Base-by-base conservation (phyloP, 345 rosid species). In the Citrus medica region DNA sequence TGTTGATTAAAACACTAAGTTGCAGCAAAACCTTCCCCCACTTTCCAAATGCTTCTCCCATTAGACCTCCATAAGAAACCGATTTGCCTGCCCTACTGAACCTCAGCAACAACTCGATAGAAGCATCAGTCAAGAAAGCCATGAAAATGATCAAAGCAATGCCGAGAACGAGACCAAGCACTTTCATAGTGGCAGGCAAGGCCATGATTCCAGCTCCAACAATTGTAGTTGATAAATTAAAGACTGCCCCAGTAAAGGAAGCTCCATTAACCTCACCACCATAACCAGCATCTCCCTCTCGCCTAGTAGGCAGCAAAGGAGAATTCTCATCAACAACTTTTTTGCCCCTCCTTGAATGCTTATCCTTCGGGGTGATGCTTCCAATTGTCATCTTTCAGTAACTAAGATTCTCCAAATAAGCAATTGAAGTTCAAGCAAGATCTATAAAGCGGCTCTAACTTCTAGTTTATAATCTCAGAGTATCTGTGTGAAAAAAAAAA, bases 131-230 rank as follows among this genome's bases (percentile, higher is more conserved):
- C 83, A 96, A 86, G 89, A 92, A 89, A 42, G 98, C 98, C 94
- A 90, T 87, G 46, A 96, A 82, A 73, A 92, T 30, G 71, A 96
- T 92, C 88, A 89, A 82, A 2, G 77, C 86, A 74, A 94, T 71
- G 69, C 98, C 98, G 58, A 88, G 91, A 28, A 85, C 67, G 53
- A 96, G 90, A 42, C 98, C 98, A 53, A 96, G 84, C 69, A 90
- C 93, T 80, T 91, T 96, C 95, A 94, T 87, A 62, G 97, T 92
- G 5, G 98, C 99, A 51, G 99, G 99, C 82, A 96, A 81, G 70
- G 99, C 92, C 99, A 96, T 96, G 74, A 96, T 94, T 27, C 98
- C 99, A 33, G 99, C 99, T 76, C 98, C 98, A 76, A 94, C 90
- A 69, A 94, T 81, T 4, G 98, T 94, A 13, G 98, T 96, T 22